phyloP scores from a whole-genome alignment of 2,329 filamentous ascomycete species.

The Penicillium olsonii region DNA sequence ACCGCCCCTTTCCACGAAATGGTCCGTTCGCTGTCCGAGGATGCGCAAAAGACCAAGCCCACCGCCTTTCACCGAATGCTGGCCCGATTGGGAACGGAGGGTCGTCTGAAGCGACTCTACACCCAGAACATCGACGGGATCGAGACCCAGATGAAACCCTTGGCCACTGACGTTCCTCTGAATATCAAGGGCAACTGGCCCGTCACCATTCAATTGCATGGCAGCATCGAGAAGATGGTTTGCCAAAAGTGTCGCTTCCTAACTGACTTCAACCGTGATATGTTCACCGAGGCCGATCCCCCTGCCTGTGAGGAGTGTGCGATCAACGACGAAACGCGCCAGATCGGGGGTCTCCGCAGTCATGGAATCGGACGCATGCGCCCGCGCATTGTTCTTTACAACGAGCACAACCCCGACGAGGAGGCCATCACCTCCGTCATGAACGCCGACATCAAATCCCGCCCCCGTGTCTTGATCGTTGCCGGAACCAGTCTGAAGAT shows the following conservation, averaged over 20 bases:
- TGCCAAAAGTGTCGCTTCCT: constrained; percentile 88
- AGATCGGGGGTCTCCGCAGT: constrained; percentile 79
- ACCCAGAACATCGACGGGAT: constrained; percentile 97
- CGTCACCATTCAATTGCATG: constrained; percentile 87
- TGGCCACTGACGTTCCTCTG: constrained; percentile 79
- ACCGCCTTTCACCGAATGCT: constrained; percentile 93
- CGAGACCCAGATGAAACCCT: constrained; percentile 77
- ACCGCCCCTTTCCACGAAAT: constrained; percentile 94
- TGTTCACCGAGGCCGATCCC: constrained; percentile 82
- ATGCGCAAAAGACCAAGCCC: constrained; percentile 75
- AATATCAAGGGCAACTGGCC: constrained; percentile 89
- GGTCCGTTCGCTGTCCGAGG: constrained; percentile 82
- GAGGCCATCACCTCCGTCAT: constrained; percentile 94
- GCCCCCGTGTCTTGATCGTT: constrained; percentile 89
- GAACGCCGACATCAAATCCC: constrained; percentile 76
- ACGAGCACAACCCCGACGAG: constrained; percentile 94
- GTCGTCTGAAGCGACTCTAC: constrained; percentile 84
- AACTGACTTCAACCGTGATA: constrained; percentile 70
- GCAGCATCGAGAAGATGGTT: constrained; percentile 92
- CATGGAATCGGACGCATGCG: constrained; percentile 89
- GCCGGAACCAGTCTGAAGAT: constrained; percentile 96
- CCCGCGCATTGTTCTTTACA: constrained; percentile 94
- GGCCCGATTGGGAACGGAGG: constrained; percentile 83
- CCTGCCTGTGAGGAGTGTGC: constrained; percentile 77
- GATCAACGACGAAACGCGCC: constrained; percentile 73